phyloP scores from a whole-genome alignment of 495 filamentous ascomycete genomes.

The Aspergillus sparsus region DNA sequence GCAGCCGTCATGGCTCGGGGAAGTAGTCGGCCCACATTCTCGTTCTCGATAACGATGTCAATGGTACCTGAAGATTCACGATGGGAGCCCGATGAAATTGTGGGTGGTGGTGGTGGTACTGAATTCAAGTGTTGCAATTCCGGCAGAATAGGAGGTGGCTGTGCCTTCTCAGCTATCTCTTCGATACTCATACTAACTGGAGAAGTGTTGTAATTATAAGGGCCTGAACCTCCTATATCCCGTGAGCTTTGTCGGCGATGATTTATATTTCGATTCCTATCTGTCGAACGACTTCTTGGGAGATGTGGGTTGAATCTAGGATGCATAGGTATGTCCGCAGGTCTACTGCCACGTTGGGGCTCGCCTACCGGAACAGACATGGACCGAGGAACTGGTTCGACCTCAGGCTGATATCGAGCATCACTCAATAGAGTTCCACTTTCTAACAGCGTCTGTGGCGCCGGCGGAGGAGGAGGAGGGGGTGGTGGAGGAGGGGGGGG shows the following conservation, averaged over 20 bases:
- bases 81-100: slow-evolving; percentile 35
- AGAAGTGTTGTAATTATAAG: slow-evolving; percentile 35
- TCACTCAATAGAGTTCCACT: slow-evolving; percentile 55
- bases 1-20: slow-evolving; percentile 46
- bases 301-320: slow-evolving; percentile 58
- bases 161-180: slow-evolving; percentile 54
- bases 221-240: slow-evolving; percentile 30
- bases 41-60: slow-evolving; percentile 71
- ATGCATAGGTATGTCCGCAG: slow-evolving; percentile 53
- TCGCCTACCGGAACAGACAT: slow-evolving; percentile 74
- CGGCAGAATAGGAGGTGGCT: slow-evolving; percentile 67
- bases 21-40: slow-evolving; percentile 37
- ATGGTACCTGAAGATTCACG: slow-evolving; percentile 59
- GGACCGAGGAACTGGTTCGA: slow-evolving; percentile 58
- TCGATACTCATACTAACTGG: slow-evolving; percentile 61
- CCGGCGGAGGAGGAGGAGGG: slow-evolving; percentile 50
- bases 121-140: slow-evolving; percentile 85
- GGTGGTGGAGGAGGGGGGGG: slow-evolving; percentile 10
- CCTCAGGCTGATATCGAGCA: slow-evolving; percentile 65
- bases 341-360: slow-evolving; percentile 45
- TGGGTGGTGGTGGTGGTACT: slow-evolving; percentile 52
- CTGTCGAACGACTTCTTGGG: slow-evolving; percentile 51
- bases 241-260: slow-evolving; percentile 43
- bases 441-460: slow-evolving; percentile 20
- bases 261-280: slow-evolving; percentile 39